Percentiles rank a stretch among this genome's conserved stretches.
These are phyloP conservation scores for Deakozyma indianensis DNA, from an alignment of 805 yeast species.

Conservation along the genomic window DNA sequence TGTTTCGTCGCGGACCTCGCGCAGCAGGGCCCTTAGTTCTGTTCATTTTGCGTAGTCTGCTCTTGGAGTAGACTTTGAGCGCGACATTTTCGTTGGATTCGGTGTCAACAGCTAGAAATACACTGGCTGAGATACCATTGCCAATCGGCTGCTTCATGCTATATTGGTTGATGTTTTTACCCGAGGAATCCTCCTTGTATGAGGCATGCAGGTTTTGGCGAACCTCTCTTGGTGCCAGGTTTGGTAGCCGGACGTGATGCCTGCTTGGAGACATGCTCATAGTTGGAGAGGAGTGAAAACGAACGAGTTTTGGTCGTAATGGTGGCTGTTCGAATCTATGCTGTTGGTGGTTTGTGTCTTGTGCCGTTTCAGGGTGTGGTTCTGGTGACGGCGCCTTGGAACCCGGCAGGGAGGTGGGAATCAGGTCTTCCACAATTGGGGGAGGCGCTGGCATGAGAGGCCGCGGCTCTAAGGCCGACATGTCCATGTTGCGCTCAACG, in stretches of 20 bases:
- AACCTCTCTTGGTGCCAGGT: conserved; percentile 19
- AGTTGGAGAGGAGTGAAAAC: conserved; percentile 21
- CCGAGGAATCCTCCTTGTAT: conserved; percentile 16
- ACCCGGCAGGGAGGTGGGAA: background rate
- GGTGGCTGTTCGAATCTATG: too few species aligned
- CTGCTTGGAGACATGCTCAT: conserved; percentile 19
- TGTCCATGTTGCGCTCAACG: too few species aligned
- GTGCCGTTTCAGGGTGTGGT: background rate
- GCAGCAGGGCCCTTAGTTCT: conserved; percentile 10
- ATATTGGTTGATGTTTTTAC: conserved; percentile 32
- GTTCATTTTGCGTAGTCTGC: conserved; percentile 21
- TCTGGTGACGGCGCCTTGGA: background rate
- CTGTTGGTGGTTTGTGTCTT: too few species aligned
- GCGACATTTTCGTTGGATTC: conserved; percentile 41
- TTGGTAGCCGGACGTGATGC: conserved; percentile 22
- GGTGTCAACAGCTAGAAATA: conserved; percentile 64
- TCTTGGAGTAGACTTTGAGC: conserved; percentile 26
- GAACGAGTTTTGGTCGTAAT: conserved; percentile 17
- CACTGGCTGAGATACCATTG: conserved; percentile 83
- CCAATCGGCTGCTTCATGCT: conserved; percentile 63
- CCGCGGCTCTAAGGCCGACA: too few species aligned
- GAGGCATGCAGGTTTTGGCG: conserved; percentile 21
- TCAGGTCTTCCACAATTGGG: too few species aligned
- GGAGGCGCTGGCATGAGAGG: too few species aligned
- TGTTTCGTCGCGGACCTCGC: background rate